Conservation (phyloP, 176 grass and related monocot species). For the Oryza australiensis region DNA sequence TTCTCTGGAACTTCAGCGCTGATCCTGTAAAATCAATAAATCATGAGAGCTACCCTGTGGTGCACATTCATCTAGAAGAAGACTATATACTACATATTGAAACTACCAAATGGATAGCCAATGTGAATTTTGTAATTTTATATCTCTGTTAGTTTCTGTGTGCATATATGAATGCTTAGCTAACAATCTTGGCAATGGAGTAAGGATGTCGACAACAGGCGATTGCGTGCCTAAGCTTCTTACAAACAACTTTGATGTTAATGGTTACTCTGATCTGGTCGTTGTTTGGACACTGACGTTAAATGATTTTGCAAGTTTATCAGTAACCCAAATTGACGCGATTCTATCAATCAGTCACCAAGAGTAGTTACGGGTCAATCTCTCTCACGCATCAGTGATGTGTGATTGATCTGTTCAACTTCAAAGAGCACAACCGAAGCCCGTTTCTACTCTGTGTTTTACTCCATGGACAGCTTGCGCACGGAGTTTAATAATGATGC, state of each 20-base stretch:
- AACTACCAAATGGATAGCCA: slow-evolving; percentile 27
- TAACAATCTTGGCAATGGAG: slow-evolving; percentile 49
- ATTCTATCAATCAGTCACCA: slow-evolving; percentile 40
- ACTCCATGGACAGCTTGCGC: slow-evolving; percentile 13
- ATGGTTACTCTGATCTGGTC: slow-evolving; percentile 45
- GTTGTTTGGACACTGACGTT: slow-evolving; percentile 42
- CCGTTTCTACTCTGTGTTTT: slow-evolving; percentile 35
- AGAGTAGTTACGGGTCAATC: slow-evolving; percentile 60
- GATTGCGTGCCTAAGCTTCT: slow-evolving; percentile 63
- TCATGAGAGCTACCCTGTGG: slow-evolving; percentile 30
- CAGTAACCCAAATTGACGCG: slow-evolving; percentile 39
- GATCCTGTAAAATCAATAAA: slow-evolving; percentile 22
- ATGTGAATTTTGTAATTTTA: slow-evolving; percentile 36
- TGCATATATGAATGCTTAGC: slow-evolving; percentile 49
- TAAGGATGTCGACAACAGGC: slow-evolving; percentile 37
- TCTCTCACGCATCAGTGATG: slow-evolving; percentile 42
- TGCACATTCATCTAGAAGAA: slow-evolving; percentile 52
- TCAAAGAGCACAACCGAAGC: slow-evolving; percentile 48
- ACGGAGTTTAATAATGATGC: slow-evolving; percentile 44
- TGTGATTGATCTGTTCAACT: slow-evolving; percentile 47
- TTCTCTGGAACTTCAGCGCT: slow-evolving; percentile 14
- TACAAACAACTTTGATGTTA: slow-evolving; percentile 82
- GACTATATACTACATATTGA: slow-evolving; percentile 25
- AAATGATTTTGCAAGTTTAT: slow-evolving; percentile 50
- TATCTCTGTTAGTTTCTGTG: slow-evolving; percentile 46